Conservation (phyloP, 176 grass and related monocot genomes). For the Oryza coarctata region DNA sequence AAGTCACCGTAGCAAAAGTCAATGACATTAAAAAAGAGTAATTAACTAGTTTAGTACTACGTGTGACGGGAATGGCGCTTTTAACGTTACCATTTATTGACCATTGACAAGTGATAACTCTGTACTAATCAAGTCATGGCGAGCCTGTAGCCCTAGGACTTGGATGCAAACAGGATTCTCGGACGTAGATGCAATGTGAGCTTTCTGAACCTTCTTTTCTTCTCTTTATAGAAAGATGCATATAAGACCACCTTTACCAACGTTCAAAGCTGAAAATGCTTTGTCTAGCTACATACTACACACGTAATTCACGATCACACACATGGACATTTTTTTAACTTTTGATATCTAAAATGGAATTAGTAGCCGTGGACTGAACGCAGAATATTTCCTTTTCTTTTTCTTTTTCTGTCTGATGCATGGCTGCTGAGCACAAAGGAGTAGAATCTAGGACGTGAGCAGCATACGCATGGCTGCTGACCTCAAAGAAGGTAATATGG, state of each 20-base stretch:
- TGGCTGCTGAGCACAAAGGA: neutral
- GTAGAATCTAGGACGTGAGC: neutral
- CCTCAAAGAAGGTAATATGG: slow-evolving; percentile 1
- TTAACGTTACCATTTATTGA: neutral
- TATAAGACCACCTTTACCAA: slow-evolving; percentile 12
- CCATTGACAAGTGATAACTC: neutral
- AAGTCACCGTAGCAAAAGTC: too few relatives aligned
- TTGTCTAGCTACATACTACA: neutral
- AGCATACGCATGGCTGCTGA: neutral
- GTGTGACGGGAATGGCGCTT: neutral
- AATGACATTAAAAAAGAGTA: too few relatives aligned
- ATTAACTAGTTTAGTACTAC: neutral
- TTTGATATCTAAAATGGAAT: neutral
- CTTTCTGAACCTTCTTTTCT: slow-evolving; percentile 24
- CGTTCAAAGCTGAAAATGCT: slow-evolving; percentile 14
- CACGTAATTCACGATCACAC: slow-evolving; percentile 22
- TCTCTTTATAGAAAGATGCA: slow-evolving; percentile 39
- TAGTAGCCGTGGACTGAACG: neutral
- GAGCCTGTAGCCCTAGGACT: neutral
- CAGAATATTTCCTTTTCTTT: neutral
- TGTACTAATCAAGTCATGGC: neutral
- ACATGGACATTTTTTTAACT: too few relatives aligned
- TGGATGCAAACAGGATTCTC: neutral
- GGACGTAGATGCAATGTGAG: neutral
- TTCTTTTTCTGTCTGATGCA: neutral